A percentile compares a stretch with the other conserved stretches of the same genome.
Conservation (phyloP, 139 green algal species). For the Dunaliella sp. region DNA sequence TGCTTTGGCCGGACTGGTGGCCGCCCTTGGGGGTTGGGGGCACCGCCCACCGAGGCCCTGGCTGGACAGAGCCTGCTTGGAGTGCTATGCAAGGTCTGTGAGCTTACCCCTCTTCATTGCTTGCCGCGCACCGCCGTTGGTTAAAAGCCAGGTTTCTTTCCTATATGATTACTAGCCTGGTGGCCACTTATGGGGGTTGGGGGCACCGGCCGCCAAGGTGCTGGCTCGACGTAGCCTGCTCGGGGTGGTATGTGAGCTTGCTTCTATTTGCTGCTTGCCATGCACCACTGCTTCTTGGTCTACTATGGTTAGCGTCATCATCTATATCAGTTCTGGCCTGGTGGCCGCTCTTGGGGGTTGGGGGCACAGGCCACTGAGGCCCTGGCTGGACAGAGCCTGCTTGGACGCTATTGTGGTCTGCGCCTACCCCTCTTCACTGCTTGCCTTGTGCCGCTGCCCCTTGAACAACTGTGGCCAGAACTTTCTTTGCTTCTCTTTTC, state of each 20-base stretch:
- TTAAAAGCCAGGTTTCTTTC: too few relatives aligned
- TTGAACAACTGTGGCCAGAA: too few relatives aligned
- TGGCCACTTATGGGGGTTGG: neutral
- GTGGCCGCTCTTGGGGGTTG: neutral
- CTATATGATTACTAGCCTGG: too few relatives aligned
- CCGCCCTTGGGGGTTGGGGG: neutral
- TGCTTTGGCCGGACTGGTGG: conserved; percentile 4
- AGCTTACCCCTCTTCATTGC: too few relatives aligned
- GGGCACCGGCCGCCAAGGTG: neutral
- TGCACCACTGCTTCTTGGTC: too few relatives aligned
- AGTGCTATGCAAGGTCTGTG: conserved; percentile 6
- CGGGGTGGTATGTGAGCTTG: conserved; percentile 1
- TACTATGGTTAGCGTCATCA: too few relatives aligned
- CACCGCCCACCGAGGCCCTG: neutral
- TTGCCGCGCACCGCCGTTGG: too few relatives aligned
- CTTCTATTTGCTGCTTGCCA: too few relatives aligned
- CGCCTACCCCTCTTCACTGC: too few relatives aligned
- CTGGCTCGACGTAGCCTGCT: conserved; percentile 7
- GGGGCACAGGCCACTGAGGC: neutral
- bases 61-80: conserved; percentile 11
- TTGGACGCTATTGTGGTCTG: neutral
- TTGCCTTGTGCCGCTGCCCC: too few relatives aligned
- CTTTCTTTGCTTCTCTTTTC: too few relatives aligned
- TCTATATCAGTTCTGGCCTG: too few relatives aligned
- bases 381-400: conserved; percentile 6